phyloP scores from a whole-genome alignment of 352 stramenopile species.

The Pythium volutum region DNA sequence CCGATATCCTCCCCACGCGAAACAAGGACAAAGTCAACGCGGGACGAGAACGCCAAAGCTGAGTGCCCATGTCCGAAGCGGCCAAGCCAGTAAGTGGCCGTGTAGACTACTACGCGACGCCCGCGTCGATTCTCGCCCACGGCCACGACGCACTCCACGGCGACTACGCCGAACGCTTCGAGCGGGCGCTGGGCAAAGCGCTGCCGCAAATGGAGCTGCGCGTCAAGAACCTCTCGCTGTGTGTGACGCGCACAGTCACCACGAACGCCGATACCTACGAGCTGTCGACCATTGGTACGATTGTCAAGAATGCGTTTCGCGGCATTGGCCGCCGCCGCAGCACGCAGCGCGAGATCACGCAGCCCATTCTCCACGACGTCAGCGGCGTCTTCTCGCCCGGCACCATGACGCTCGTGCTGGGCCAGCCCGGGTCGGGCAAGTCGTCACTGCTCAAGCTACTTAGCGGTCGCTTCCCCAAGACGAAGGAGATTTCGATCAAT shows the following conservation, averaged over 20 bases:
- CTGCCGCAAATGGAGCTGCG: slow-evolving; percentile 49
- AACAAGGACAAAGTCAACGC: too few species aligned
- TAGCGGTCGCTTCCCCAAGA: slow-evolving; percentile 34
- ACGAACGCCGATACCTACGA: slow-evolving; percentile 1
- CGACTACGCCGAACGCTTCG: slow-evolving; percentile 28
- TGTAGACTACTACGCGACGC: too few species aligned
- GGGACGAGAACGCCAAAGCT: too few species aligned
- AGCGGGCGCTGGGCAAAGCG: slow-evolving; percentile 24
- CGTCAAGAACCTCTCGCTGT: slow-evolving; percentile 34
- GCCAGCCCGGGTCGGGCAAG: neutral
- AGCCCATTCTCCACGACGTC: slow-evolving; percentile 29
- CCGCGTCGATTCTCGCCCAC: slow-evolving; percentile 30
- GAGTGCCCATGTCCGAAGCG: too few species aligned
- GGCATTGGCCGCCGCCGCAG: slow-evolving; percentile 17
- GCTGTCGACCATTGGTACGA: slow-evolving; percentile 23
- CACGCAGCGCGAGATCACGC: slow-evolving; percentile 28
- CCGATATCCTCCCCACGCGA: too few species aligned
- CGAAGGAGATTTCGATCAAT: slow-evolving; percentile 32
- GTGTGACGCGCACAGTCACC: slow-evolving; percentile 3
- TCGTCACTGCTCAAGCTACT: slow-evolving; percentile 24
- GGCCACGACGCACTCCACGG: slow-evolving; percentile 32
- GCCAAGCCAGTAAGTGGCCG: too few species aligned
- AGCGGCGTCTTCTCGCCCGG: slow-evolving; percentile 26
- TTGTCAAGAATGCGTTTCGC: neutral
- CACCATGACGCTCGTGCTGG: slow-evolving; percentile 25